Percentiles rank a stretch among this genome's conserved stretches.
Evolutionary conservation across 2,329 filamentous ascomycete genomes (phyloP).

Genomic region (Cryphonectria naterciae): DNA sequence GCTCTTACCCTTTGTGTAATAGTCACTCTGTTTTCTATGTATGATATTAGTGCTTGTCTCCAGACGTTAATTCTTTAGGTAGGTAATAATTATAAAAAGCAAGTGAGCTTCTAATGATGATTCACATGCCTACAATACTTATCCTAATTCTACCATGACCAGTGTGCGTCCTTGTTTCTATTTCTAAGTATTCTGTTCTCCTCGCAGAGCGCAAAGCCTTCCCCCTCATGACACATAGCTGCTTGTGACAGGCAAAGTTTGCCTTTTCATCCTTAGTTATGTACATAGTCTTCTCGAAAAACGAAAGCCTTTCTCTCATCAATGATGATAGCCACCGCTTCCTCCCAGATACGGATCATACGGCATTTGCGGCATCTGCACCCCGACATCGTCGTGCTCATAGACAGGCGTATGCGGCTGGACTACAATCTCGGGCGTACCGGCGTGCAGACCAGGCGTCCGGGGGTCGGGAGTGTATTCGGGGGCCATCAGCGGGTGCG

Average conservation of each 20-base stretch:
- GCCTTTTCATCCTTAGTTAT: neutral
- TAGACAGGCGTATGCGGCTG: neutral
- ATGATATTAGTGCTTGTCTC: no score
- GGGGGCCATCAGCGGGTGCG: neutral
- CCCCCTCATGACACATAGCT: neutral
- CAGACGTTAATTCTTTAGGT: neutral
- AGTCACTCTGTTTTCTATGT: no score
- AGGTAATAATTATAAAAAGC: neutral
- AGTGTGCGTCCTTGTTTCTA: neutral
- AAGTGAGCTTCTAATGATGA: neutral
- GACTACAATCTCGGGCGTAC: neutral
- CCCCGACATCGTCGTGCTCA: neutral
- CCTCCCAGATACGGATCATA: neutral
- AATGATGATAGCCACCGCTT: neutral
- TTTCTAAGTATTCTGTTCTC: neutral
- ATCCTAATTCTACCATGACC: neutral
- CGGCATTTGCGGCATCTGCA: neutral
- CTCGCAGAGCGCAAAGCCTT: neutral
- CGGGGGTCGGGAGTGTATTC: neutral
- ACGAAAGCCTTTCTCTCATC: conserved; percentile 39
- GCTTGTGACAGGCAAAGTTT: neutral
- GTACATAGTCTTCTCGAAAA: neutral
- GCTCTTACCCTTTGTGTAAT: no score
- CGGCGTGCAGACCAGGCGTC: neutral
- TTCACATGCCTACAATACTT: neutral